phyloP scores from a whole-genome alignment of 805 yeast species.

The Saturnispora ahearnii region DNA sequence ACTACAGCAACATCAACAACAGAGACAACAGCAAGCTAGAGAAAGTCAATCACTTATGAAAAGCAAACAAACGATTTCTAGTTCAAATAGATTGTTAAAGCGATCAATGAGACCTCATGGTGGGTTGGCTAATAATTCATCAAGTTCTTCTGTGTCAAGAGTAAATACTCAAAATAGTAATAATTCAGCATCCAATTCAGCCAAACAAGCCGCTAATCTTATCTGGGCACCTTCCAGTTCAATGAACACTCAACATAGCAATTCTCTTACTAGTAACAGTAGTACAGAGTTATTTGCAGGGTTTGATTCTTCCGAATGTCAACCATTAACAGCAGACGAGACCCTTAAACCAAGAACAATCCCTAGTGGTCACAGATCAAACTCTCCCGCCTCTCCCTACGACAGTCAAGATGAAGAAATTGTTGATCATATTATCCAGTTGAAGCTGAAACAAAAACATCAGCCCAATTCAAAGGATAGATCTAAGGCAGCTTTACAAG shows the following conservation, averaged over 20 bases:
- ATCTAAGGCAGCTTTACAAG: constrained; percentile 26
- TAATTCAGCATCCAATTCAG: constrained; percentile 15
- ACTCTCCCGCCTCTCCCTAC: constrained; percentile 8
- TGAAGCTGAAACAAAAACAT: constrained; percentile 9
- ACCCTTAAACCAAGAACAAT: neutral
- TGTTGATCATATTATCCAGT: constrained; percentile 4
- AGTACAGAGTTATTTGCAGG: constrained; percentile 19
- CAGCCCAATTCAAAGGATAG: constrained; percentile 22
- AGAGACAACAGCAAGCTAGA: constrained; percentile 9
- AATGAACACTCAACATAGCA: constrained; percentile 15
- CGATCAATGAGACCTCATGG: constrained; percentile 6
- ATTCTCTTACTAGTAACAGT: constrained; percentile 16
- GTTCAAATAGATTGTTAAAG: constrained; percentile 3
- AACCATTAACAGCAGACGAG: neutral
- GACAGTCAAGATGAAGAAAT: constrained; percentile 12
- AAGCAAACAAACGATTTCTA: constrained; percentile 7
- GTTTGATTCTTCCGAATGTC: constrained; percentile 17
- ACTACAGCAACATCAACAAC: constrained; percentile 20
- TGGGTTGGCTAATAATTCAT: constrained; percentile 4
- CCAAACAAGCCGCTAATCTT: constrained; percentile 30
- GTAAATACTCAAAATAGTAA: neutral
- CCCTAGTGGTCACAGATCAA: neutral
- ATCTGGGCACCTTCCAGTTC: constrained; percentile 32
- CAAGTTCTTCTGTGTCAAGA: neutral
- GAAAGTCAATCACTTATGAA: constrained; percentile 10